Evolutionary conservation across 768 basidiomycete genomes (phyloP).

Genomic region (Mycena vulgaris): DNA sequence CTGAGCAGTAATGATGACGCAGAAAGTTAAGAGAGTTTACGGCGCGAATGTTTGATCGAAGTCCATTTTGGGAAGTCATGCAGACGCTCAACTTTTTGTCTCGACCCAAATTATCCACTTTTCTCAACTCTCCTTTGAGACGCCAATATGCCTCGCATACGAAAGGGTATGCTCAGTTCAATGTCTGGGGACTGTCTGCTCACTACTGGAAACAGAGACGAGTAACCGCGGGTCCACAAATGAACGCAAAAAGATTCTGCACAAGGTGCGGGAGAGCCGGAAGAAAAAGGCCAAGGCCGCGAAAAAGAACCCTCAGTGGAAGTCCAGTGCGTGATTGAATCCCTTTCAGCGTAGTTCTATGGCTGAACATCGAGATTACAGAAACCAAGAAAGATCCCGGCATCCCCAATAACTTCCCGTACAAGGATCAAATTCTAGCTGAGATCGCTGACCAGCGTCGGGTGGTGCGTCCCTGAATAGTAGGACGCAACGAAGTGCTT

Average conservation of each 20-base stretch:
- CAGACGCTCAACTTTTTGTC: conserved; percentile 31
- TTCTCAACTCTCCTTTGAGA: background rate
- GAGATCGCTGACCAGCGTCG: conserved; percentile 89
- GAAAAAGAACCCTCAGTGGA: conserved; percentile 90
- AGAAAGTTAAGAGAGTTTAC: no score
- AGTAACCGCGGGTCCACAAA: conserved; percentile 84
- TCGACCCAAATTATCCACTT: background rate
- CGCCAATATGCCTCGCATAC: conserved; percentile 58
- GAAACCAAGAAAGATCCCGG: conserved; percentile 92
- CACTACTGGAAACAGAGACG: conserved; percentile 73
- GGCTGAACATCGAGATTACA: conserved; percentile 44
- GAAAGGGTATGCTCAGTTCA: conserved; percentile 68
- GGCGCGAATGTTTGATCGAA: background rate
- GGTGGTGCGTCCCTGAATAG: conserved; percentile 61
- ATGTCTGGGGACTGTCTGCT: conserved; percentile 7
- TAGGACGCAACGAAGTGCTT: background rate
- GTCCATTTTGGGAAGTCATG: conserved; percentile 17
- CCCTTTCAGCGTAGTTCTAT: conserved; percentile 3
- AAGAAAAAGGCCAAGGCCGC: conserved; percentile 83
- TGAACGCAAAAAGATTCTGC: conserved; percentile 79
- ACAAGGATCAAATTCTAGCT: conserved; percentile 94
- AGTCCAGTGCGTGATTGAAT: conserved; percentile 76
- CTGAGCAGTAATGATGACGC: no score
- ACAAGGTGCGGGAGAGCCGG: conserved; percentile 82
- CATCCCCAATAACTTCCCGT: conserved; percentile 93